These are phyloP conservation scores for Solidago caesia DNA, from an alignment of 129 eudicot species.

Conservation along the genomic window DNA sequence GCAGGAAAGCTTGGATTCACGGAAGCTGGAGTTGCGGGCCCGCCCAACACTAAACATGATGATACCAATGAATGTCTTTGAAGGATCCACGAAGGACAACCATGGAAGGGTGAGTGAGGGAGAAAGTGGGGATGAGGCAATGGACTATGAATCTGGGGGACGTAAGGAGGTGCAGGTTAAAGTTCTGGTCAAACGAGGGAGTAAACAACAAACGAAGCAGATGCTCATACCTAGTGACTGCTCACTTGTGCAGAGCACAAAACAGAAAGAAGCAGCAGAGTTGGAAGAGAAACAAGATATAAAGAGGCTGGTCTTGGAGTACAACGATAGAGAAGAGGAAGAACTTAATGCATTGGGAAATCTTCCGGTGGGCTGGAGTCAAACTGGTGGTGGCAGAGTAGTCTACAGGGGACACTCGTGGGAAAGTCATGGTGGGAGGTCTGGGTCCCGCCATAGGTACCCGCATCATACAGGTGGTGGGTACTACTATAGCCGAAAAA, in stretches of 20 bases:
- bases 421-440: conserved; percentile 78
- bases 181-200: conserved; percentile 95
- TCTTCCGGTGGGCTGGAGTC: conserved; percentile 60
- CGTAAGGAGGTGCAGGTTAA: conserved; percentile 78
- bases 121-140: conserved; percentile 83
- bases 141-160: conserved; percentile 67
- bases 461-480: conserved; percentile 74
- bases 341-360: conserved; percentile 66
- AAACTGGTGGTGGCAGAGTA: conserved; percentile 59
- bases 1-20: conserved; percentile 96
- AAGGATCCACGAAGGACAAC: conserved; percentile 70
- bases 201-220: conserved; percentile 87
- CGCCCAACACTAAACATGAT: conserved; percentile 91
- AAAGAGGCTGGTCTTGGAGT: conserved; percentile 82
- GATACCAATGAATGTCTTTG: conserved; percentile 87
- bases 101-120: conserved; percentile 77
- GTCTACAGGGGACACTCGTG: conserved; percentile 59
- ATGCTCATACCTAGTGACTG: conserved; percentile 89
- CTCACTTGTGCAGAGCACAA: conserved; percentile 84
- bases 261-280: conserved; percentile 96
- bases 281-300: conserved; percentile 97
- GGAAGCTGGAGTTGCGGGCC: conserved; percentile 83
- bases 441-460: conserved; percentile 76
- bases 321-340: conserved; percentile 96
- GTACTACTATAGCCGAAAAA: conserved; percentile 44